Evolutionary conservation across 352 stramenopile species (phyloP).

Genomic region (Hyaloperonospora arabidopsidis): DNA sequence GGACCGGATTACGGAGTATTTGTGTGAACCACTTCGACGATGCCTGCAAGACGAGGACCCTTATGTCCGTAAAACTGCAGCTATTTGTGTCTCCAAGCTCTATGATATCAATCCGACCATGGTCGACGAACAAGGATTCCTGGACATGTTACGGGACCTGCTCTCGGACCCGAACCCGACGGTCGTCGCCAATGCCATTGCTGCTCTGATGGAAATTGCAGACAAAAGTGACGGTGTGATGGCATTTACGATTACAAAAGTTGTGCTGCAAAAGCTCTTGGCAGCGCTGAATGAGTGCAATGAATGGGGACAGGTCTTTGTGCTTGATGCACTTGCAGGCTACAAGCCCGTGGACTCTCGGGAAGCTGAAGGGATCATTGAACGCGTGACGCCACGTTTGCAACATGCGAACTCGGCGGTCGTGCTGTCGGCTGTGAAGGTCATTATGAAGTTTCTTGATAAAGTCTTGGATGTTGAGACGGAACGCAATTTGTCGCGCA

Average conservation of each 20-base stretch:
- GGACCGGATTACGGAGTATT: slow-evolving; percentile 97
- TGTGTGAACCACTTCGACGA: slow-evolving; percentile 94
- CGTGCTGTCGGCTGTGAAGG: slow-evolving; percentile 97
- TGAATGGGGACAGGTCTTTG: slow-evolving; percentile 99
- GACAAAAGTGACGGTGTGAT: slow-evolving; percentile 87
- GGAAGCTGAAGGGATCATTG: slow-evolving; percentile 98
- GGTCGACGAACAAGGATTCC: slow-evolving; percentile 93
- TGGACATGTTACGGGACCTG: slow-evolving; percentile 95
- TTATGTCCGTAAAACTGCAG: slow-evolving; percentile 99
- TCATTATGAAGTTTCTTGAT: slow-evolving; percentile 94
- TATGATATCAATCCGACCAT: slow-evolving; percentile 98
- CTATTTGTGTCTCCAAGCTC: slow-evolving; percentile 98
- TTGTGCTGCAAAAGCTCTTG: slow-evolving; percentile 96
- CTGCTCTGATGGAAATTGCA: slow-evolving; percentile 95
- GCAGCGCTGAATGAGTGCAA: slow-evolving; percentile 98
- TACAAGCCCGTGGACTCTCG: slow-evolving; percentile 93
- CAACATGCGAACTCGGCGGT: slow-evolving; percentile 98
- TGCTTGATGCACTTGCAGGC: slow-evolving; percentile 92
- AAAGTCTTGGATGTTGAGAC: slow-evolving; percentile 92
- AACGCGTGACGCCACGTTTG: slow-evolving; percentile 95
- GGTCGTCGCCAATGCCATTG: slow-evolving; percentile 98
- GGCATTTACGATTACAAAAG: slow-evolving; percentile 91
- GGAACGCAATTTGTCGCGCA: slow-evolving; percentile 84
- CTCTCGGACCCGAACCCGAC: slow-evolving; percentile 97
- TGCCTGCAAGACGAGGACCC: slow-evolving; percentile 94